Evolutionary conservation across 768 basidiomycete species (phyloP), one percentile per base, ranked within the genome.

Genomic region (Naganishia onofrii): DNA sequence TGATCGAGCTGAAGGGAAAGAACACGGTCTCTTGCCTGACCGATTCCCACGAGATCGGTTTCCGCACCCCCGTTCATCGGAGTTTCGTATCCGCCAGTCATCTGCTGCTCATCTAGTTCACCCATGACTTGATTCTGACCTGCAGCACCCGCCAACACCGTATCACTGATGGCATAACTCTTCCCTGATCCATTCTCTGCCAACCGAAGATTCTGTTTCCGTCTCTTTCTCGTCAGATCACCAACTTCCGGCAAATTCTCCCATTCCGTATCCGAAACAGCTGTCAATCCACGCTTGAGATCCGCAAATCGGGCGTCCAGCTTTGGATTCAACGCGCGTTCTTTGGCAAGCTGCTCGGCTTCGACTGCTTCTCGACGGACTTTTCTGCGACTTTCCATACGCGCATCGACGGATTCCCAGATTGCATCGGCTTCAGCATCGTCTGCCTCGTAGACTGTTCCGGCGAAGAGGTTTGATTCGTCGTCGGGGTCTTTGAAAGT

Each of bases 371-470:
- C 92, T 79, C 91, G 88, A 72, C 90, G 86, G 56, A 86, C 85
- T 77, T 87, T 86, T 76, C 96, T 83, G 71, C 96, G 84, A 48
- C 88, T 85, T 78, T 97, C 95, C 90, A 99, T 94, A 32, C 88
- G 87, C 52, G 87, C 84, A 76, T 97, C 94, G 0, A 97, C 94
- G n/a, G 83, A 76, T 29, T 96, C 95, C 79, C 95, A 99, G 64
- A 96, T 96, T 78, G 86, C 86, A 81, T 98, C 95, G 0, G 95
- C 96, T 80, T 98, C 96, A 74, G 97, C 94, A 71, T 99, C 96
- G 73, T 98, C 96, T 68, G 90, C 89, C 79, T 99, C 94, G 79
- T 99, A 97, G 0, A 92, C 91, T 10, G 90, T 94, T 15, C 94
- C 93, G 4, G 93, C 91, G 78, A 99, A 98, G 7, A 98, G 85